Conservation (phyloP, 2,329 filamentous ascomycete genomes). For the Dothistroma pini region DNA sequence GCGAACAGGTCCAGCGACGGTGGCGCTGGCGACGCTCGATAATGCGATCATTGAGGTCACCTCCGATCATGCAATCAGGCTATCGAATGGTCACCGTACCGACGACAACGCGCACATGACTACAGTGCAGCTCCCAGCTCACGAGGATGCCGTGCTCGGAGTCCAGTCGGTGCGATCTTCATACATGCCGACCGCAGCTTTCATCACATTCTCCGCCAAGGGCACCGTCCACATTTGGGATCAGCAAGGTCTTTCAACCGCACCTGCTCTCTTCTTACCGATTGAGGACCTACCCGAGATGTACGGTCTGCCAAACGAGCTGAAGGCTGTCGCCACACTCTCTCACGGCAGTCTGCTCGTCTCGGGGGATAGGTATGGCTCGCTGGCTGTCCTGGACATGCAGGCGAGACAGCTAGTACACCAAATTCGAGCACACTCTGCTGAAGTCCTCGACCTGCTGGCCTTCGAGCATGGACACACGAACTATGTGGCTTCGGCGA, state of each 20-base stretch:
- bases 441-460: slow-evolving; percentile 78
- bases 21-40: slow-evolving; percentile 38
- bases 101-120: slow-evolving; percentile 10
- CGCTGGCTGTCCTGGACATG: slow-evolving; percentile 60
- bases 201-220: slow-evolving; percentile 83
- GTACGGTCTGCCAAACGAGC: slow-evolving; percentile 52
- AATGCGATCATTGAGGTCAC: slow-evolving; percentile 32
- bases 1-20: slow-evolving; percentile 26
- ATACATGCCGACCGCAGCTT: slow-evolving; percentile 63
- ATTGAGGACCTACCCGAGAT: slow-evolving; percentile 60
- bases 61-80: slow-evolving; percentile 23
- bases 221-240: slow-evolving; percentile 84
- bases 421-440: slow-evolving; percentile 79
- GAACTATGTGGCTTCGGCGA: slow-evolving; percentile 74
- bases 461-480: slow-evolving; percentile 61
- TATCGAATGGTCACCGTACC: slow-evolving; percentile 13
- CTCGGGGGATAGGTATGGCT: slow-evolving; percentile 83
- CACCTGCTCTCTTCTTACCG: slow-evolving; percentile 58
- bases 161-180: slow-evolving; percentile 62
- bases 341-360: slow-evolving; percentile 63
- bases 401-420: slow-evolving; percentile 59
- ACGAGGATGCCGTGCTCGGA: slow-evolving; percentile 62
- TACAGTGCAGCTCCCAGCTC: slow-evolving; percentile 50
- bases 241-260: slow-evolving; percentile 63
- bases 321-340: slow-evolving; percentile 58